A percentile compares a stretch with the other conserved stretches of the same genome.
These are phyloP conservation scores for Leccinum aurantiacum DNA, from an alignment of 768 basidiomycete genomes.

Conservation along the genomic window DNA sequence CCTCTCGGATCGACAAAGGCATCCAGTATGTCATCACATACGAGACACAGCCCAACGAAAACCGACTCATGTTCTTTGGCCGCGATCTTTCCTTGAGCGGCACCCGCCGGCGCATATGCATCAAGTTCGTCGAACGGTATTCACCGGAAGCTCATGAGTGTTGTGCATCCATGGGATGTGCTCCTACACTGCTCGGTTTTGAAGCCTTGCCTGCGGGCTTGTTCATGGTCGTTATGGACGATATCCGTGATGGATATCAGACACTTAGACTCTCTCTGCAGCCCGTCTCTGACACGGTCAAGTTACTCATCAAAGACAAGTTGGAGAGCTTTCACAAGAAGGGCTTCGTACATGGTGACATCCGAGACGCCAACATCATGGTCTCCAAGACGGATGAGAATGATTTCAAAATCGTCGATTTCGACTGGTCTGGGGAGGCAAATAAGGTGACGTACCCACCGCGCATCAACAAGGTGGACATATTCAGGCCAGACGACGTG, in stretches of 20 bases:
- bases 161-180: slow-evolving; percentile 22
- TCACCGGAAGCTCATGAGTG: slow-evolving; percentile 28
- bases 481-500: not conserved
- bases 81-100: not conserved
- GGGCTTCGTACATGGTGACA: not conserved
- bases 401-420: not conserved
- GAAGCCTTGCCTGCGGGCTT: slow-evolving; percentile 30
- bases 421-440: not conserved
- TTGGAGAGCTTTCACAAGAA: not conserved
- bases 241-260: not conserved
- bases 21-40: not conserved
- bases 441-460: not conserved
- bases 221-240: slow-evolving; percentile 37
- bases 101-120: slow-evolving; percentile 13
- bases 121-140: slow-evolving; percentile 32
- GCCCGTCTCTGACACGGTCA: not conserved
- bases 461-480: not conserved
- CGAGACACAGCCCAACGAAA: not conserved
- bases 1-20: slow-evolving; percentile 11
- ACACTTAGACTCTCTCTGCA: no score
- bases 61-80: slow-evolving; percentile 15
- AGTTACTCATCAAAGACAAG: not conserved
- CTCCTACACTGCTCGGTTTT: slow-evolving; percentile 28
- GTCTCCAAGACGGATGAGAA: not conserved
- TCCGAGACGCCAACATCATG: not conserved